Percentiles rank a stretch among this genome's conserved stretches.
These are phyloP conservation scores for Bremia lactucae DNA, from an alignment of 352 stramenopile genomes.

Conservation along the genomic window DNA sequence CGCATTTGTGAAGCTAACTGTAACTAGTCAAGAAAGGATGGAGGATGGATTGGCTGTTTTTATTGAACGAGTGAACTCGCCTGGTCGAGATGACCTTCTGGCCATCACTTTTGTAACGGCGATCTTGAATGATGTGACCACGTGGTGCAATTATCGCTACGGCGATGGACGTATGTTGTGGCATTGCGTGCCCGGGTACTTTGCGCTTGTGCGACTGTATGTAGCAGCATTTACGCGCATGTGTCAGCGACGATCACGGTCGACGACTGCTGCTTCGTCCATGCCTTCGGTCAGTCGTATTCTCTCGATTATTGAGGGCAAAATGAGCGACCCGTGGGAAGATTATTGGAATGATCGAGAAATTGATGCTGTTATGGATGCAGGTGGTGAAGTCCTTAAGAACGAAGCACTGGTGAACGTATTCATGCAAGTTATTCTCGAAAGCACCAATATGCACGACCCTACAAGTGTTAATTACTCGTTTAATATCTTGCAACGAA, in stretches of 20 bases:
- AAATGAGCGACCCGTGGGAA: constrained; percentile 47
- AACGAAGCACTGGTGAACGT: constrained; percentile 63
- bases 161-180: constrained; percentile 38
- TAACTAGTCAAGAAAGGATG: constrained; percentile 33
- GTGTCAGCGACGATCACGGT: constrained; percentile 52
- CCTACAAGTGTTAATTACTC: constrained; percentile 77
- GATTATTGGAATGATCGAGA: constrained; percentile 67
- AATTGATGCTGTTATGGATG: constrained; percentile 43
- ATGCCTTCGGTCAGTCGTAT: constrained; percentile 45
- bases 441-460: constrained; percentile 78
- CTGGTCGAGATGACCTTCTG: constrained; percentile 51
- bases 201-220: constrained; percentile 52
- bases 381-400: constrained; percentile 46
- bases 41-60: constrained; percentile 41
- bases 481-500: constrained; percentile 63
- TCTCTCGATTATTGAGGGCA: constrained; percentile 45
- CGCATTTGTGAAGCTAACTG: constrained; percentile 25
- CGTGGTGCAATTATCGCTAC: constrained; percentile 42
- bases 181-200: constrained; percentile 76
- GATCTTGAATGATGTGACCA: constrained; percentile 47
- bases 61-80: constrained; percentile 39
- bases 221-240: constrained; percentile 65
- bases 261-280: constrained; percentile 12
- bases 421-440: constrained; percentile 68
- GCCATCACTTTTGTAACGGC: constrained; percentile 60